Percentiles rank a stretch among this genome's conserved stretches.
These are phyloP conservation scores for Dioscorea alata DNA, from an alignment of 106 monocot species.

Conservation along the genomic window DNA sequence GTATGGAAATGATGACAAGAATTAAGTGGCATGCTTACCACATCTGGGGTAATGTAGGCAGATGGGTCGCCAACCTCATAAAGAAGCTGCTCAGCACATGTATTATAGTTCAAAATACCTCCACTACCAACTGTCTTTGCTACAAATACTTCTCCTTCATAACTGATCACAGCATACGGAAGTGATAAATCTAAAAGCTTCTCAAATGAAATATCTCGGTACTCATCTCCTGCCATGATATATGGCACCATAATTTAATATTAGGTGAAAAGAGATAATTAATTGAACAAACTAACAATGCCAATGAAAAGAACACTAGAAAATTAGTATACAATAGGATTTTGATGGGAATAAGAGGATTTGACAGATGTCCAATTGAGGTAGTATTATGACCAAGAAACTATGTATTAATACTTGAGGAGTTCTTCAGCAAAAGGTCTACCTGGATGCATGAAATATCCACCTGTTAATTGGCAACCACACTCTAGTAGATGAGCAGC, in stretches of 20 bases:
- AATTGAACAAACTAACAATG: neutral
- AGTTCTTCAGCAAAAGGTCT: neutral
- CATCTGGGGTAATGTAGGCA: slow-evolving; percentile 83
- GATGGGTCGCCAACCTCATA: slow-evolving; percentile 95
- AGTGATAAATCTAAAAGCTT: slow-evolving; percentile 92
- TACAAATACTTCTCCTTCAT: slow-evolving; percentile 63
- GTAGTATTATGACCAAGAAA: no score
- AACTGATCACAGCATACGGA: slow-evolving; percentile 83
- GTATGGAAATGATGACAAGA: neutral
- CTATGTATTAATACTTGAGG: no score
- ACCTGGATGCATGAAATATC: slow-evolving; percentile 99
- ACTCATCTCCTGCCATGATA: slow-evolving; percentile 59
- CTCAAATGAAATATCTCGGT: slow-evolving; percentile 58
- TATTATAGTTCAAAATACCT: slow-evolving; percentile 55
- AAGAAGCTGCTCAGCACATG: slow-evolving; percentile 93
- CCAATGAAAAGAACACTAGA: neutral
- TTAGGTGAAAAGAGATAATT: no score
- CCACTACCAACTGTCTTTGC: slow-evolving; percentile 85
- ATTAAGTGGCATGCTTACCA: slow-evolving; percentile 38
- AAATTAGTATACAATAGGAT: neutral
- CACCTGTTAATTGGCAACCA: slow-evolving; percentile 98
- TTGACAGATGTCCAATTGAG: no score
- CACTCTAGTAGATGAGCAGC: slow-evolving; percentile 98
- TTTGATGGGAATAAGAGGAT: no score
- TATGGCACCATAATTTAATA: no score